Base-by-base conservation (phyloP, 2,329 filamentous ascomycete species). In the Diaporthe sp. region DNA sequence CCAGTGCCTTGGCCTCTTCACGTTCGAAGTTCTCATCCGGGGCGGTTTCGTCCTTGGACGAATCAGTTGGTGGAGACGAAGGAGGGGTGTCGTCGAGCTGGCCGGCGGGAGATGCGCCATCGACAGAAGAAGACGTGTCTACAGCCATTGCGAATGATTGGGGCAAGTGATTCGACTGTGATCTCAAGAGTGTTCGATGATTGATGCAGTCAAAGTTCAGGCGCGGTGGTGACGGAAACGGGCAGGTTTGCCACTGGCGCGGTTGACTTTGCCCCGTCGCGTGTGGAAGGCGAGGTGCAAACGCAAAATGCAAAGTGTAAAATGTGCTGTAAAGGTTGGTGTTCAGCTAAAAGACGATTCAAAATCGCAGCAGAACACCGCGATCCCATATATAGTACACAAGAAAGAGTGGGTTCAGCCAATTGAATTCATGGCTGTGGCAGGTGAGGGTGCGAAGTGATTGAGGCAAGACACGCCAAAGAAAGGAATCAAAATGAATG, bases 1-100 rank as follows among this genome's bases (percentile, higher is more conserved):
- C 81, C 10, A 81, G 82, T 0, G 86, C 87, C 34, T 87, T 88
- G 55, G 87, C 84, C 75, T 89, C 88, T 74, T 89, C 87, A 0
- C 76, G 77, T 19, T 81, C 75, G 0, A 88, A 78, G 0, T 78
- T 77, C 51, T 81, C 77, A 42, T 80, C 78, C 7, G 79, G 75
- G 5, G 80, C 58, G 46, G 78, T 77, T 7, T 79, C 79, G 53
- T 79, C 79, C 17, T 78, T 76, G 53, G 73, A 76, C 10, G 76
- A 25, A 2, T 82, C 68, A 0, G 82, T 78, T 0, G 84, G 84
- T 1, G 85, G 85, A 0, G 86, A 87, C 7, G 84, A 86, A 0
- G 84, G 82, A 0, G 82, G 81, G 10, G 83, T 86, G 0, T 83
- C 85, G 13, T 61, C 49, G 25, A 49, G 25, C 25, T 57, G 46